Base-by-base conservation (phyloP, 345 rosid species). In the Barbarea vulgaris region DNA sequence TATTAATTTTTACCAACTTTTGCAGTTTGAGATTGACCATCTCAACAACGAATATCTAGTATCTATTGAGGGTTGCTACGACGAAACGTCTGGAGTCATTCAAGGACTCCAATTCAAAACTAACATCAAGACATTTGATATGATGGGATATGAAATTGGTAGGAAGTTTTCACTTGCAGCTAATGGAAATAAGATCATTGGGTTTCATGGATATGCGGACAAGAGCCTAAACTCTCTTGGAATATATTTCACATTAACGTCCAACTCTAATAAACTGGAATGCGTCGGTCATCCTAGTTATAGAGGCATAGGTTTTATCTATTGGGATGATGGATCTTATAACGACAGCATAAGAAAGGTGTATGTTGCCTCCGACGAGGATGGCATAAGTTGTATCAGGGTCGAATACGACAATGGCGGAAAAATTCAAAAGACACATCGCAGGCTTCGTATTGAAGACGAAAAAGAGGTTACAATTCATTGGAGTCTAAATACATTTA, bases 171-270 rank as follows among this genome's bases (percentile, higher is more conserved):
- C 28, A 31, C 67, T 71, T 4, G 65, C 9, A 48, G 2, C 9
- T 0, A 21, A 19, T 0, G 56, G 58, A 0, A 18, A 3, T 4
- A 47, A 60, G 47, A 58, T 71, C 17, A 13, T 48, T 19, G 75
- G 75, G 13, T 71, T 71, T 50, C 75, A 59, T 47, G 75, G 75
- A 71, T 30, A 9, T 47, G 31, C 53, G 7, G 75, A 24, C 0
- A 44, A 33, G 17, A 28, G 17, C 7, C 12, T 71, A 2, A 5
- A 59, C 19, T 58, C 75, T 41, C 55, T 71, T 3, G 75, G 75
- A 31, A 58, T 58, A 3, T 71, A 59, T 59, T 12, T 59, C 10
- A 10, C 17, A n/a, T n/a, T n/a, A n/a, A n/a, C n/a, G n/a, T n/a
- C n/a, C n/a, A n/a, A n/a, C n/a, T n/a, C n/a, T n/a, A n/a, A n/a